A percentile compares a stretch with the other conserved stretches of the same genome.
phyloP scores from a whole-genome alignment of 352 stramenopile genomes.

The Phytophthora hibernalis region DNA sequence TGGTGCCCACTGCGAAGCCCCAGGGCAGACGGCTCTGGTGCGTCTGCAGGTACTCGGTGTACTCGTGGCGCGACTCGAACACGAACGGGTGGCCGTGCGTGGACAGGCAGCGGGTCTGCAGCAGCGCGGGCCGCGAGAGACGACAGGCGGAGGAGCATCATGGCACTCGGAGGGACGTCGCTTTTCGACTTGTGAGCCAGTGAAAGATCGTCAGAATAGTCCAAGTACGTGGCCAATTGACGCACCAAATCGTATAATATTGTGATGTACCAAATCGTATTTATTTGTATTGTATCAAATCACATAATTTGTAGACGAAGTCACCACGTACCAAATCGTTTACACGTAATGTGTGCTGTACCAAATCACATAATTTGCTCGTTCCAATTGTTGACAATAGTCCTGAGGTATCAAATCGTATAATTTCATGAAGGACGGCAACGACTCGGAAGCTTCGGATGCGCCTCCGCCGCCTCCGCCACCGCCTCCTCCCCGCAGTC shows the following conservation, averaged over 20 bases:
- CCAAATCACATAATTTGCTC: too few species aligned
- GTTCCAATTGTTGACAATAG: too few species aligned
- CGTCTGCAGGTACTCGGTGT: constrained; percentile 75
- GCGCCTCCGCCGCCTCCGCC: constrained; percentile 45
- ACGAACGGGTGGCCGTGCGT: constrained; percentile 66
- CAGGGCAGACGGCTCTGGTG: constrained; percentile 86
- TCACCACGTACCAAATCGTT: too few species aligned
- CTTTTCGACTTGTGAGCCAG: not conserved
- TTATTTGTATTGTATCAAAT: too few species aligned
- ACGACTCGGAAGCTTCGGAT: constrained; percentile 12
- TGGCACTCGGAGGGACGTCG: constrained; percentile 9
- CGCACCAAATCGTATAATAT: too few species aligned
- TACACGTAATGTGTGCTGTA: too few species aligned
- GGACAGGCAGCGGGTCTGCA: constrained; percentile 45
- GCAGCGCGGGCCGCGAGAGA: constrained; percentile 25
- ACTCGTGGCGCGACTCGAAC: constrained; percentile 86
- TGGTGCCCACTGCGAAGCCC: constrained; percentile 88
- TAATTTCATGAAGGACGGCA: constrained; percentile 2
- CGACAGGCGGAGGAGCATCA: constrained; percentile 39
- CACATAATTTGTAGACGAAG: too few species aligned
- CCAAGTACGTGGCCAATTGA: not conserved
- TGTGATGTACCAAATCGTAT: not conserved
- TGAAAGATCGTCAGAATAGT: not conserved
- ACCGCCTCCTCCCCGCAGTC: constrained; percentile 45
- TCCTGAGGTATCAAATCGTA: not conserved